Evolutionary conservation across 2,329 filamentous ascomycete genomes (phyloP).

Genomic region (Sporothrix pseudoabietina): DNA sequence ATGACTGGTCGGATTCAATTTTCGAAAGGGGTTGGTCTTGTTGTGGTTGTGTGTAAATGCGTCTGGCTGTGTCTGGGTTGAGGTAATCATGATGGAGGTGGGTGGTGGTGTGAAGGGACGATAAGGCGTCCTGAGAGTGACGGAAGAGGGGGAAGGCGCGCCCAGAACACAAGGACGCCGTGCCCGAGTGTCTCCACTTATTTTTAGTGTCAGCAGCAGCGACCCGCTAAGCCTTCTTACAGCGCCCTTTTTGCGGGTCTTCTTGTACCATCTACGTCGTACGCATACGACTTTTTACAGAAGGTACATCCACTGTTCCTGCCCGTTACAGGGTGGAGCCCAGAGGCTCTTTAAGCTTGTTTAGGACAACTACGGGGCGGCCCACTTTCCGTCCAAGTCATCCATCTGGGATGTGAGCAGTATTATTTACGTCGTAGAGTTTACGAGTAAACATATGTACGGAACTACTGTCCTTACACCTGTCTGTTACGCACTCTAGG

Average conservation of each 20-base stretch:
- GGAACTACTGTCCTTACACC: background rate
- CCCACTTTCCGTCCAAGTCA: background rate
- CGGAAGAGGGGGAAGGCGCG: background rate
- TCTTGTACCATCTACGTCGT: no score
- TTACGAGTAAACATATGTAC: background rate
- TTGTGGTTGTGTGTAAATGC: background rate
- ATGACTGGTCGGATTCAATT: background rate
- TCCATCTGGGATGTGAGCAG: background rate
- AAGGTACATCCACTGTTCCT: background rate
- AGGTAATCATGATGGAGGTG: background rate
- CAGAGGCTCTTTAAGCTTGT: background rate
- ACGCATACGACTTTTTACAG: no score
- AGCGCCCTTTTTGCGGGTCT: background rate
- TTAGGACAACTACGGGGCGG: background rate
- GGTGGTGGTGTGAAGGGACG: no score
- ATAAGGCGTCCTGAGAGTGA: no score
- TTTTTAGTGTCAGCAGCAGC: no score
- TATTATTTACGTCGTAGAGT: background rate
- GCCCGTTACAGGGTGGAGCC: background rate
- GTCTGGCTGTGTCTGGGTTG: background rate
- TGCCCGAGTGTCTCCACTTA: background rate
- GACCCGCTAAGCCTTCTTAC: background rate
- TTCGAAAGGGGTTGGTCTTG: background rate
- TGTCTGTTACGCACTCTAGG: background rate
- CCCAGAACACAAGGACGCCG: background rate